Evolutionary conservation across 768 basidiomycete species (phyloP), one percentile per base, ranked within the genome.

Genomic region (Ramaria rubella): DNA sequence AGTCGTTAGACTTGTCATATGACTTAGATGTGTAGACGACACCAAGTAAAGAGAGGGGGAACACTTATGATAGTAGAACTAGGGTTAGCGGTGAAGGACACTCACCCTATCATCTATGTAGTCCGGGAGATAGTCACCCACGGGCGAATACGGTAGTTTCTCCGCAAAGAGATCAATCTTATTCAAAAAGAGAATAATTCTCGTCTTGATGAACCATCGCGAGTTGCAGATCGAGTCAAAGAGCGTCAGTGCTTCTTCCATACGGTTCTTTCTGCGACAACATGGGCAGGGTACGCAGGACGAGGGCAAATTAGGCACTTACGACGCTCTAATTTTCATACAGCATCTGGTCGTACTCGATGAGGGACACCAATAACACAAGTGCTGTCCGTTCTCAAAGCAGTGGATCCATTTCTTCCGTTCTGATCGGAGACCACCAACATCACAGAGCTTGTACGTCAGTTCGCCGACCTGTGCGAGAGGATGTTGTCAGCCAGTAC

Each of bases 311-410:
- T n/a, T 14, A 2, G 15, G 17, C 6, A 61, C 58, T 60, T 72
- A 74, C 17, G 70, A 61, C 89, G 62, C 83, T 88, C 72, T 80
- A 73, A 76, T 83, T 74, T 75, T 87, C 86, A 71, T 96, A 95
- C 66, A 98, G 74, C 86, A 93, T 94, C 76, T 97, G 93, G 69
- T 95, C 87, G 71, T 96, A 99, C 77, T 99, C 94, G 75, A 86
- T 56, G 83, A 70, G 48, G 85, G 67, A 21, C 82, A 82, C 69
- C 85, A 85, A 66, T 69, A 87, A 87, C 44, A 88, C 83, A 67
- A 88, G 83, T 34, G 74, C 77, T 6, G 84, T 86, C 27, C 83
- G n/a, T 69, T 70, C 64, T 85, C 82, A 63, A 84, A 84, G 61
- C 74, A 79, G 68, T 73, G 72, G 26, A 94, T 93, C 91, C 92